Evolutionary conservation across 2,329 filamentous ascomycete species (phyloP).

Genomic region (Mycosphaerella arachidis): DNA sequence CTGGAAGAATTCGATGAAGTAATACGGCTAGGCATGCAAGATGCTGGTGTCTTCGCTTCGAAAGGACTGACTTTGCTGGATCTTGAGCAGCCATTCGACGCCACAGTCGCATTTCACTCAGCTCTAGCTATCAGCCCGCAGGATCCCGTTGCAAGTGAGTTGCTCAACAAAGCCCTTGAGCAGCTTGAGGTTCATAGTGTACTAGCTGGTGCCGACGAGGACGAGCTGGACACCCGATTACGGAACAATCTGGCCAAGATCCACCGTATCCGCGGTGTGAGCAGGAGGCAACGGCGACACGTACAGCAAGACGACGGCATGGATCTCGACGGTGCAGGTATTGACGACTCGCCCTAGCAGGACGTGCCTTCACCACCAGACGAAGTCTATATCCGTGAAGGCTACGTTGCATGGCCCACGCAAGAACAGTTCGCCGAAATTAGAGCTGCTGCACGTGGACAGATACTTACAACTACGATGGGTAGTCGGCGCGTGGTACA

Average conservation of each 20-base stretch:
- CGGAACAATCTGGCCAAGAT: conserved; percentile 15
- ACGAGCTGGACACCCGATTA: conserved; percentile 27
- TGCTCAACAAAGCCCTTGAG: conserved; percentile 67
- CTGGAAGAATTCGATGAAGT: conserved; percentile 83
- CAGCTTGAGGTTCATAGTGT: conserved; percentile 52
- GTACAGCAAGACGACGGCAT: conserved; percentile 13
- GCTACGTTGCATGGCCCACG: neutral
- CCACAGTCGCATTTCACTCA: conserved; percentile 78
- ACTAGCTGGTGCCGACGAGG: conserved; percentile 44
- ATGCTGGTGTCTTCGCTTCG: conserved; percentile 71
- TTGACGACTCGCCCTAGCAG: neutral
- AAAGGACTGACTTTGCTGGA: conserved; percentile 84
- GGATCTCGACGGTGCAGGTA: conserved; percentile 20
- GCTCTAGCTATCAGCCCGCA: conserved; percentile 73
- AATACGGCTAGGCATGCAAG: conserved; percentile 70
- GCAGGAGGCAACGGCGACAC: conserved; percentile 3
- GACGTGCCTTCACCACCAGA: neutral
- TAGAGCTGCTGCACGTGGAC: too few species aligned
- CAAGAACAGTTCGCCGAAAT: neutral
- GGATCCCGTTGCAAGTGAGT: conserved; percentile 74
- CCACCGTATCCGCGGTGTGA: conserved; percentile 5
- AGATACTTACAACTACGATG: too few species aligned
- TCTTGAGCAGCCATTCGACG: conserved; percentile 67
- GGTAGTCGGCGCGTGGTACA: too few species aligned
- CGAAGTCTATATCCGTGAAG: neutral